phyloP scores from a whole-genome alignment of 179 eudicot genomes.

The Patellifolia procumbens region DNA sequence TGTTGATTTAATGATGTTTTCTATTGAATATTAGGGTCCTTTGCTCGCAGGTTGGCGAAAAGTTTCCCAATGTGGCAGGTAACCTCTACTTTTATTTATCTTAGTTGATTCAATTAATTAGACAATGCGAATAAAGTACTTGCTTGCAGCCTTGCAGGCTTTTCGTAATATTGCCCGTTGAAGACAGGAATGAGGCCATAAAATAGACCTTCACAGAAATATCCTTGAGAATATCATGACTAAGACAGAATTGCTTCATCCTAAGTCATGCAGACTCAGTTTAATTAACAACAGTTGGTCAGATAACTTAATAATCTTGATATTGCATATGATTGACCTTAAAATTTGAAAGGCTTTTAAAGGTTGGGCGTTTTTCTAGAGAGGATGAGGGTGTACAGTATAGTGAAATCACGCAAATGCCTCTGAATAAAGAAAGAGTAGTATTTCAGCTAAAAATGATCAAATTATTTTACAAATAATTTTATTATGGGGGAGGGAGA shows the following conservation, averaged over 20 bases:
- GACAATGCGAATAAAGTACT: background rate
- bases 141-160: background rate
- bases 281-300: too few species aligned
- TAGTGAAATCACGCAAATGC: background rate
- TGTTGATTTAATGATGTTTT: background rate
- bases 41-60: conserved; percentile 82
- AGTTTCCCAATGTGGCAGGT: conserved; percentile 95
- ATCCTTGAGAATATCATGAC: background rate
- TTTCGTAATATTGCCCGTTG: background rate
- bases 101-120: background rate
- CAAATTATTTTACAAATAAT: too few species aligned
- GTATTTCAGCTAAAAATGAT: too few species aligned
- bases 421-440: too few species aligned
- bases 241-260: background rate
- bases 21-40: conserved; percentile 57
- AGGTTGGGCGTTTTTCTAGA: too few species aligned
- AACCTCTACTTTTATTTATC: conserved; percentile 15
- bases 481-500: too few species aligned
- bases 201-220: background rate
- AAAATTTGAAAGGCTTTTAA: background rate
- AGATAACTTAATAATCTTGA: background rate
- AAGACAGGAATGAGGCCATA: background rate
- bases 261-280: background rate
- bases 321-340: background rate
- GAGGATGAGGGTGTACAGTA: background rate